Evolutionary conservation across 1,284 basidiomycete genomes (phyloP).

Genomic region (Cronartium quercuum): DNA sequence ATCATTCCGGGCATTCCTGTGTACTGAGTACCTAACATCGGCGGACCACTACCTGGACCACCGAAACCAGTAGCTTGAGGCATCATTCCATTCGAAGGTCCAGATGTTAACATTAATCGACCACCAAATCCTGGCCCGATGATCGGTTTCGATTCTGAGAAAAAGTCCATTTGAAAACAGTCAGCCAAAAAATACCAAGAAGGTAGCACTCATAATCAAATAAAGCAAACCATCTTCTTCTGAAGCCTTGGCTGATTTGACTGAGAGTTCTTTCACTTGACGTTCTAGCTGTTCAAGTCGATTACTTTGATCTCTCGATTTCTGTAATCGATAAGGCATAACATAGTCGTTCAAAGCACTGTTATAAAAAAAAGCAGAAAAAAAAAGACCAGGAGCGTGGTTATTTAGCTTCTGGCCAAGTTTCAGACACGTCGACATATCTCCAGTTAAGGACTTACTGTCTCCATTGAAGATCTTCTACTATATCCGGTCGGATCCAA

Average conservation of each 20-base stretch:
- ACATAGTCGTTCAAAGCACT: constrained; percentile 40
- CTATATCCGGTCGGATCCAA: constrained; percentile 78
- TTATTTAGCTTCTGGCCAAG: neutral
- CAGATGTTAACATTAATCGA: constrained; percentile 41
- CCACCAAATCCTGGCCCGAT: constrained; percentile 47
- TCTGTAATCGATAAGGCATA: constrained; percentile 43
- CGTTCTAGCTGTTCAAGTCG: constrained; percentile 65
- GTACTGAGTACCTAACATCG: constrained; percentile 1
- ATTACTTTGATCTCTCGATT: constrained; percentile 51
- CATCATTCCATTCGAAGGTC: constrained; percentile 41
- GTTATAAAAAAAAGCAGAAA: constrained; percentile 3
- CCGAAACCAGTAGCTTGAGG: constrained; percentile 31
- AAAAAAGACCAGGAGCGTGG: constrained; percentile 52
- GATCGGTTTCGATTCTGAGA: constrained; percentile 66
- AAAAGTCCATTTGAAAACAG: neutral
- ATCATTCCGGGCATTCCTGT: constrained; percentile 38
- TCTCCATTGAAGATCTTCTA: constrained; percentile 92
- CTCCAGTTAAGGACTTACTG: constrained; percentile 88
- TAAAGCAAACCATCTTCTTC: constrained; percentile 55
- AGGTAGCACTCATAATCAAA: neutral
- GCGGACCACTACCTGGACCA: neutral
- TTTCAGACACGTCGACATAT: constrained; percentile 65
- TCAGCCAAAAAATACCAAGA: neutral
- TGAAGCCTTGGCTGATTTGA: constrained; percentile 78
- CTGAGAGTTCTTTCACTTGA: constrained; percentile 70